Evolutionary conservation across 768 basidiomycete genomes (phyloP), one percentile per base, ranked within the genome.

Genomic region (Russula olivacea): DNA sequence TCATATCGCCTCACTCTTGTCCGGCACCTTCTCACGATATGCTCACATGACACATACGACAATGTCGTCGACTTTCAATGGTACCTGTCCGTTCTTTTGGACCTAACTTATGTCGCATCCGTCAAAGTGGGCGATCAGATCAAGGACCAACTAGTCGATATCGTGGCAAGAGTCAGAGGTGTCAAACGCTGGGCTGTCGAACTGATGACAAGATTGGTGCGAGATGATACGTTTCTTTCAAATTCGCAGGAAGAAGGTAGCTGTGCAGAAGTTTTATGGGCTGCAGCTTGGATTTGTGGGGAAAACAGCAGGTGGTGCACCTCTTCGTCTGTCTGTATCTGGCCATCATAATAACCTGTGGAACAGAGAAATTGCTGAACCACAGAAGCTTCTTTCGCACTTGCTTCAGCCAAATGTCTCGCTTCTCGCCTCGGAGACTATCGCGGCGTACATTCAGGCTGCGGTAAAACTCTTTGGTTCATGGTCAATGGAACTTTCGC

Each of bases 241-340:
- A 86, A 85, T 71, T 84, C 86, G 3, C 75, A 77, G 21, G 87
- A 91, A 23, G 81, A 82, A 55, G 87, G 84, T 1, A 86, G 85
- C 71, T 95, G 91, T 69, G 83, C 86, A 0, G 91, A 95, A 70
- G 83, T 96, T 10, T 76, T 97, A 2, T 93, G 91, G 83, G 97
- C 95, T 0, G 95, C 94, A 11, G 93, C 93, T 6, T 99, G 92
- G 91, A 90, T 98, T 68, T 93, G 91, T 65, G 96, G 95, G 21
- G 97, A 99, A 75, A 92, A 93, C 72, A 87, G 89, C 81, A 80
- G 85, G 95, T 94, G 48, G 34, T 32, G 38, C 21, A 60, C 43
- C 32, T 43, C 8, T 50, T 45, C 17, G 38, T 53, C 48, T 48
- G 52, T 40, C 36, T 43, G 15, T 30, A n/a, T 19, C 38, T 19